Percentiles rank a stretch among this genome's conserved stretches.
phyloP scores from a whole-genome alignment of 768 basidiomycete genomes.

The Trametes gibbosa region DNA sequence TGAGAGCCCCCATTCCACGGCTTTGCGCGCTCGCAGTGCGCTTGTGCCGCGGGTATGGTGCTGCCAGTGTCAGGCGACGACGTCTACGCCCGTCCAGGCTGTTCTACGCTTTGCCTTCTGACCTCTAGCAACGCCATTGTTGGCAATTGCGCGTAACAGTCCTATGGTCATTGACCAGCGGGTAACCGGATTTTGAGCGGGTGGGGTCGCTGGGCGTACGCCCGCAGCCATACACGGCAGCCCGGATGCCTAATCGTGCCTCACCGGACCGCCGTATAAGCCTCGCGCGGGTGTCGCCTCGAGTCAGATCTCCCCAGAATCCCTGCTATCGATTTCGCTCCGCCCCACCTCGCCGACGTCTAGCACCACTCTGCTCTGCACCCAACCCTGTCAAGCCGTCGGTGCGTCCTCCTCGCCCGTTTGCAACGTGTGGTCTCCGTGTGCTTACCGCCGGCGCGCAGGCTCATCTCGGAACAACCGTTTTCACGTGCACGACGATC shows the following conservation, averaged over 20 bases:
- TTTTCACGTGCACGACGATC: constrained; percentile 18
- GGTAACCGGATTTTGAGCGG: constrained; percentile 18
- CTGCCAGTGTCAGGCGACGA: constrained; percentile 13
- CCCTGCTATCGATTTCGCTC: constrained; percentile 7
- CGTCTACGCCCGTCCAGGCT: constrained; percentile 9
- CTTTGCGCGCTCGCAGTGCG: background rate
- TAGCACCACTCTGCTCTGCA: background rate
- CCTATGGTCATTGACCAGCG: constrained; percentile 4
- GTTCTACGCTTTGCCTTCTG: background rate
- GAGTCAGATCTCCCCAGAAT: constrained; percentile 15
- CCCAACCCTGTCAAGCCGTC: constrained; percentile 7
- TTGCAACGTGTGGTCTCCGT: constrained; percentile 1
- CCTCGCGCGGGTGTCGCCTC: background rate
- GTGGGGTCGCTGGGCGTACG: background rate
- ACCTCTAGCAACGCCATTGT: constrained; percentile 4
- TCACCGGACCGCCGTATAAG: constrained; percentile 12
- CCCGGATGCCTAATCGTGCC: constrained; percentile 9
- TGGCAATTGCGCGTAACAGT: constrained; percentile 3
- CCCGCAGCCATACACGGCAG: constrained; percentile 11
- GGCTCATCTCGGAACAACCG: constrained; percentile 10
- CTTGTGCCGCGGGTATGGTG: background rate
- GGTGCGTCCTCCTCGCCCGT: background rate
- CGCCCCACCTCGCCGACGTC: background rate
- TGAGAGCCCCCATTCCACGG: too few species aligned
- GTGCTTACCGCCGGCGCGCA: constrained; percentile 11